Evolutionary conservation across 2,329 filamentous ascomycete genomes (phyloP).

Genomic region (Pseudohalonectria lignicola): DNA sequence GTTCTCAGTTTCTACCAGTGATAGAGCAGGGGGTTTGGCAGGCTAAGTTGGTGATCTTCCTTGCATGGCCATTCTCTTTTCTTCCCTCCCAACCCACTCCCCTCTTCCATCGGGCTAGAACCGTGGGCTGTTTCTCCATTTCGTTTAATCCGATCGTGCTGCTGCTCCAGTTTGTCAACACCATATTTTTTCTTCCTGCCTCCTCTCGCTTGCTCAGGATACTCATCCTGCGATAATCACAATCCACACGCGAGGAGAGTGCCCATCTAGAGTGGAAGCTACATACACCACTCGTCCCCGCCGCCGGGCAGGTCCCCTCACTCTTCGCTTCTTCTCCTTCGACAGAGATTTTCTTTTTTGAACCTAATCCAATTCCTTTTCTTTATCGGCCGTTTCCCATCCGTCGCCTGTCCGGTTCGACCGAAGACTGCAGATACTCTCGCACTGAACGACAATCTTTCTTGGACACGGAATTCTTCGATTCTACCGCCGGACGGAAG

Average conservation of each 20-base stretch:
- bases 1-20: no score
- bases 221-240: neutral
- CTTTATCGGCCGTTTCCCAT: slow-evolving; percentile 5
- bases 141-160: slow-evolving; percentile 4
- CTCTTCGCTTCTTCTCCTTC: slow-evolving; percentile 4
- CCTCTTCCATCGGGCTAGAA: neutral
- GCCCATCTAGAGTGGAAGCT: no score
- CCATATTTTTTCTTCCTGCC: neutral
- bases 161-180: neutral
- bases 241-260: no score
- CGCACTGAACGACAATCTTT: no score
- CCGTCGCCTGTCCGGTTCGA: no score
- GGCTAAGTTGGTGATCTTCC: neutral
- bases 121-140: neutral
- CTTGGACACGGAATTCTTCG: no score
- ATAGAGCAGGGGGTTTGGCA: neutral
- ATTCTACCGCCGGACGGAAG: no score
- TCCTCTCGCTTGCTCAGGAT: neutral
- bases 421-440: no score
- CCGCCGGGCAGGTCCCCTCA: slow-evolving; percentile 21
- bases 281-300: slow-evolving; percentile 12
- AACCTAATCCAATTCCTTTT: slow-evolving; percentile 1
- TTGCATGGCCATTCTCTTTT: neutral
- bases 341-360: slow-evolving; percentile 6
- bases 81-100: neutral